Base-by-base conservation (phyloP, 1,284 basidiomycete species). In the Melampsora americana region DNA sequence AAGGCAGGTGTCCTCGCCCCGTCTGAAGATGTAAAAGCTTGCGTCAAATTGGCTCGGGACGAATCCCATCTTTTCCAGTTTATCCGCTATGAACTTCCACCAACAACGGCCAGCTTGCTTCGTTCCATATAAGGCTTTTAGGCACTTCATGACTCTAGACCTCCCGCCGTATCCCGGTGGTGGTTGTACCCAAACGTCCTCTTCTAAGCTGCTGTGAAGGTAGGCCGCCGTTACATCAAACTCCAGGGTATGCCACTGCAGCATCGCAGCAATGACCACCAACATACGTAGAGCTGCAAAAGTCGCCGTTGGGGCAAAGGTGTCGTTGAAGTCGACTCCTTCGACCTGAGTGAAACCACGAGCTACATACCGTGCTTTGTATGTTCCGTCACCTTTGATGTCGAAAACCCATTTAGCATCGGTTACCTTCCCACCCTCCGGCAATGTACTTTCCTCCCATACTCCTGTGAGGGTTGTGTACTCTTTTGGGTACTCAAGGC, bases 201-300 rank as follows among this genome's bases (percentile, higher is more conserved):
- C 56, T 18, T 62, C 56, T 5, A 71, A 44, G n/a, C 39, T 53
- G 7, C 56, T 42, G 59, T 62, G 59, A 2, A 71, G 60, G 16
- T 71, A 71, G 42, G 69, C 69, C 2, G 69, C 60, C 7, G 61
- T 61, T 30, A 71, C 46, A 28, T 71, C 44, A 20, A 71, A 71
- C 2, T n/a, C 5, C 11, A 62, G 61, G 28, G 46, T 44, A 5
- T 56, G 69, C 69, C 69, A 71, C 12, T 26, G 2, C 9, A 23
- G 44, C 11, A 1, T 26, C 11, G 60, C 60, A 4, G 69, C 69
- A 9, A 71, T 28, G 1, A 44, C 20, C 1, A 65, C 26, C 23
- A 71, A 35, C 4, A 71, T 2, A 2, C 60, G 6, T 42, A 64
- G 50, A 2, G 69, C 59, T 2, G 46, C 26, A 50, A 71, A 62